Base-by-base conservation (phyloP, 2,329 filamentous ascomycete species). In the Xylaria sp. region DNA sequence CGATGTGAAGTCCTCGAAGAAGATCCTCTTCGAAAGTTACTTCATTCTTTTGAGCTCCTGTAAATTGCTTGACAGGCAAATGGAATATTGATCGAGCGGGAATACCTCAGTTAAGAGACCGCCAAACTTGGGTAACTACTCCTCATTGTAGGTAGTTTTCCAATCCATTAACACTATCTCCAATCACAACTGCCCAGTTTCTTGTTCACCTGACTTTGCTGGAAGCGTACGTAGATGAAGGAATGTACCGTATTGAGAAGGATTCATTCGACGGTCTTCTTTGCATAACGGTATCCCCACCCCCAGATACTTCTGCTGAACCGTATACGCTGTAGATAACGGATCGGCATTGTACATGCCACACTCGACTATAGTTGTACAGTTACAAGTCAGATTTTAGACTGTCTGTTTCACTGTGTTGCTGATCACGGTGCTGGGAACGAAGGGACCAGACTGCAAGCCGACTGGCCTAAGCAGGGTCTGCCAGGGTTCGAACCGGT, bases 391-490 rank as follows among this genome's bases (percentile, higher is more conserved):
- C 28, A 49, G 49, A n/a, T n/a, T 42, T 46, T 23, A 19, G 23
- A 38, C 40, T 9, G 38, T 28, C n/a, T 42, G 21, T 45, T 25
- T 9, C 35, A 64, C 61, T 56, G 62, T 61, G 38, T 59, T n/a
- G 31, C 40, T 42, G 12, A 21, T 19, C 51, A 63, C 63, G 53
- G 63, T 63, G 60, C 40, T 45, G 15, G 9, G n/a, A 45, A 42
- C 19, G 31, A 15, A 25, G 38, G 50, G 33, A 45, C 58, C 25
- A 54, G 60, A 60, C 43, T 38, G 49, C 46, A 25, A 59, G 52
- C 55, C 60, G 59, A 57, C 33, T 53, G 60, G 43, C 55, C 45
- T 35, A 57, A 40, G 45, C 23, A 47, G 63, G 58, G 45, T 47
- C 35, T 9, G 28, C 50, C 23, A 47, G 63, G 58, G 45, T 52